A percentile compares a stretch with the other conserved stretches of the same genome.
These are phyloP conservation scores for Solidago caesia DNA, from an alignment of 129 eudicot species.

Conservation along the genomic window DNA sequence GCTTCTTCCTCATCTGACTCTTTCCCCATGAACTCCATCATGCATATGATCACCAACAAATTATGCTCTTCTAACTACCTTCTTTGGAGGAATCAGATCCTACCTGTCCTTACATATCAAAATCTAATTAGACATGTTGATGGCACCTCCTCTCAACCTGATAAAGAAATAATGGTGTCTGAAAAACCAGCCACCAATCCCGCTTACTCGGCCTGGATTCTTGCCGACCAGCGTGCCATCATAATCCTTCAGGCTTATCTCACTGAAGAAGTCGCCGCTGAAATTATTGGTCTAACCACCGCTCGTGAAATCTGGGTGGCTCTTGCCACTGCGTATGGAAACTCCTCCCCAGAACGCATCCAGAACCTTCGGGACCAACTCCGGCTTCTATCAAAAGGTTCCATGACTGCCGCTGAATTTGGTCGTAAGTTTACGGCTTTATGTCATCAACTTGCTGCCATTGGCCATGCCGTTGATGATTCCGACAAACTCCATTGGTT, in stretches of 20 bases:
- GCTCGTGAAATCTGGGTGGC: not conserved
- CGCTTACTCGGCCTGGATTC: not conserved
- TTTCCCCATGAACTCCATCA: not conserved
- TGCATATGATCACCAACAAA: not conserved
- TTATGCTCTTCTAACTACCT: not conserved
- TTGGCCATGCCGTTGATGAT: not conserved
- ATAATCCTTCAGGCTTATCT: not conserved
- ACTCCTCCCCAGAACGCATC: not conserved
- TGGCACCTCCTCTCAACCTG: not conserved
- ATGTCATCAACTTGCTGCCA: not conserved
- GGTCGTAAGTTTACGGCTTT: not conserved
- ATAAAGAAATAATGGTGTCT: no score
- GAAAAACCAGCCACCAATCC: not conserved
- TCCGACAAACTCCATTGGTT: not conserved
- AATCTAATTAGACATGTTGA: not conserved
- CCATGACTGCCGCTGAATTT: not conserved
- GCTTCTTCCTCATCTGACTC: not conserved
- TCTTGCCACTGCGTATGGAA: not conserved
- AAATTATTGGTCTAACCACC: not conserved
- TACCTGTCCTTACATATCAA: not conserved
- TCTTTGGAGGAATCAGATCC: not conserved
- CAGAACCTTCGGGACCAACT: not conserved
- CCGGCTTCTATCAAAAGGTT: not conserved
- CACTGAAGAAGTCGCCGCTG: not conserved
- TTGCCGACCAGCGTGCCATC: not conserved